Conservation (phyloP, 1,284 basidiomycete genomes). For the Cutaneotrichosporon cavernicola region DNA sequence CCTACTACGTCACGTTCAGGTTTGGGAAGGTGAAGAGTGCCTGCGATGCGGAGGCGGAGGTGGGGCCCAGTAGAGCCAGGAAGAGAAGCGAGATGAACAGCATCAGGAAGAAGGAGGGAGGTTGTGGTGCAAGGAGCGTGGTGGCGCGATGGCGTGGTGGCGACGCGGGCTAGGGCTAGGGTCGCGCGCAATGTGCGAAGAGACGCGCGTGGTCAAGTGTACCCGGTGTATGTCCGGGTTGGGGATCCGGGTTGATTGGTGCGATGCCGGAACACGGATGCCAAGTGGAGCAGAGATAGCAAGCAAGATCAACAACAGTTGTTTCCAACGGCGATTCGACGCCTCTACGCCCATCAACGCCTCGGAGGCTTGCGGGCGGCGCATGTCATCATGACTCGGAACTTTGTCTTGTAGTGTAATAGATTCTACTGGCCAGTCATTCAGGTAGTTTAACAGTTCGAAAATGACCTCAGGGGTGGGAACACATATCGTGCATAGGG, state of each 20-base stretch:
- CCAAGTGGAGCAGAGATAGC: not conserved
- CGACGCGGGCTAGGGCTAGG: not conserved
- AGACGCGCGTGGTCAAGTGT: not conserved
- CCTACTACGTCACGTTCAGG: slow-evolving; percentile 24
- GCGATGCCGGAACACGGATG: not conserved
- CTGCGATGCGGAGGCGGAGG: slow-evolving; percentile 8
- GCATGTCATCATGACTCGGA: not conserved
- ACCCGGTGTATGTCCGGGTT: too few species aligned
- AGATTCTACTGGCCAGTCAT: not conserved
- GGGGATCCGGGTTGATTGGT: too few species aligned
- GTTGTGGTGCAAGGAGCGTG: not conserved
- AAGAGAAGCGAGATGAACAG: not conserved
- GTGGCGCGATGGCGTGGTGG: not conserved
- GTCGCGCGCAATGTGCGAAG: not conserved
- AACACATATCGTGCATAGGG: too few species aligned
- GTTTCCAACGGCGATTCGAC: not conserved
- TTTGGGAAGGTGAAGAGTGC: slow-evolving; percentile 19
- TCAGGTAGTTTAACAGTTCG: not conserved
- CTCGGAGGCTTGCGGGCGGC: not conserved
- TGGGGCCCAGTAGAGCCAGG: slow-evolving; percentile 1
- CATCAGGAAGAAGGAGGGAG: not conserved
- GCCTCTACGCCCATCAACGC: not conserved
- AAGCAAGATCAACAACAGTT: not conserved
- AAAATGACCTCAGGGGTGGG: not conserved
- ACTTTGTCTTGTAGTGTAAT: not conserved